phyloP scores from a whole-genome alignment of 208 protist genomes.

The Trypanosomatidae sp. region DNA sequence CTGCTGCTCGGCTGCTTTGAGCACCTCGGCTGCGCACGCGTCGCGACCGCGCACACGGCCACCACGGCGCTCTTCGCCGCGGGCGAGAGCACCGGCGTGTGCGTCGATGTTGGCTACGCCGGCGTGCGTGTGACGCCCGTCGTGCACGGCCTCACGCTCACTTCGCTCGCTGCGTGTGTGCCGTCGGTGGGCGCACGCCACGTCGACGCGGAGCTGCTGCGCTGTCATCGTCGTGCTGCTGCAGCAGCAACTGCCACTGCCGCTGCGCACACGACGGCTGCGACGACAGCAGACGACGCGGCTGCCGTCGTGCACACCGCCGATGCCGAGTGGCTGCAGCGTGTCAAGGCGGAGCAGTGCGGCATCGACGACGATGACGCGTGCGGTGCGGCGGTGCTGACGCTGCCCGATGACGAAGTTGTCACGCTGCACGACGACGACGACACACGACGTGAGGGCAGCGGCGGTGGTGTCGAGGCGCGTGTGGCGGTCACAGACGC shows the following conservation, averaged over 20 bases:
- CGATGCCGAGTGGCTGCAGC: constrained; percentile 1
- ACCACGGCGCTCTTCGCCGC: constrained; percentile 43
- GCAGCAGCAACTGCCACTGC: too few relatives aligned
- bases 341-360: background rate
- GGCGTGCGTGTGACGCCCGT: constrained; percentile 47
- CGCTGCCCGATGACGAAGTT: constrained; percentile 28
- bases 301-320: too few relatives aligned
- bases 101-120: constrained; percentile 54
- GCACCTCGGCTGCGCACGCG: constrained; percentile 26
- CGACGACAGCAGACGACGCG: too few relatives aligned
- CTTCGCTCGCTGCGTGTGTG: constrained; percentile 9
- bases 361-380: background rate
- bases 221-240: too few relatives aligned
- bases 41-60: constrained; percentile 31
- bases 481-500: too few relatives aligned
- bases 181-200: constrained; percentile 16
- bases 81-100: constrained; percentile 48
- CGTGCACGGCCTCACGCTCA: constrained; percentile 13
- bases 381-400: constrained; percentile 7
- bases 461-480: too few relatives aligned
- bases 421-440: background rate
- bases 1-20: constrained; percentile 58
- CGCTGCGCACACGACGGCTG: too few relatives aligned
- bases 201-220: constrained; percentile 26
- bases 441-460: too few relatives aligned